A percentile compares a stretch with the other conserved stretches of the same genome.
phyloP scores from a whole-genome alignment of 352 stramenopile genomes.

The Phytophthora europaea region DNA sequence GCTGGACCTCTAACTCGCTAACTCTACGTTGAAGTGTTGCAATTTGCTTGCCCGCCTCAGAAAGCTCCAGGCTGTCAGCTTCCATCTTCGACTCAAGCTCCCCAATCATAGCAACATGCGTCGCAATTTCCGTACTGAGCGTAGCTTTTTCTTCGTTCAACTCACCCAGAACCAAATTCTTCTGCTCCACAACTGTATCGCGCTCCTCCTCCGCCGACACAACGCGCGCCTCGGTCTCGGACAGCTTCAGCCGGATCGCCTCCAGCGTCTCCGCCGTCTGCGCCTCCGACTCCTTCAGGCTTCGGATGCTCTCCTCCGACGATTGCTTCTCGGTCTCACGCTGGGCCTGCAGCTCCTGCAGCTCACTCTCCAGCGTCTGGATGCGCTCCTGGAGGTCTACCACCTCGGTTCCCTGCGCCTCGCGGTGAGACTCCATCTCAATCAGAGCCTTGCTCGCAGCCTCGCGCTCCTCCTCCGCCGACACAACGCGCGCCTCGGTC shows the following conservation, averaged over 20 bases:
- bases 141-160: conserved; percentile 11
- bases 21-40: conserved; percentile 29
- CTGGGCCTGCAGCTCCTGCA: conserved; percentile 12
- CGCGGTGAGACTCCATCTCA: conserved; percentile 14
- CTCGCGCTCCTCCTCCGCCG: conserved; percentile 18
- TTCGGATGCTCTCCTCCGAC: conserved; percentile 15
- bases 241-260: conserved; percentile 20
- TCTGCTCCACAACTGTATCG: not conserved
- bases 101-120: not conserved
- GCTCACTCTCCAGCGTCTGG: conserved; percentile 17
- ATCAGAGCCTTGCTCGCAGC: conserved; percentile 13
- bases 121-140: not conserved
- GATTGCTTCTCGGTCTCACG: conserved; percentile 12
- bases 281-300: conserved; percentile 10
- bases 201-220: conserved; percentile 21
- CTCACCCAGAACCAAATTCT: not conserved
- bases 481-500: conserved; percentile 13
- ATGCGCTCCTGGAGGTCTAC: conserved; percentile 21
- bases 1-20: conserved; percentile 22
- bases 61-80: conserved; percentile 7
- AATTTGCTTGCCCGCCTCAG: conserved; percentile 19
- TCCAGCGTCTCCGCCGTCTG: conserved; percentile 10
- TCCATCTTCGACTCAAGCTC: conserved; percentile 20
- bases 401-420: conserved; percentile 5
- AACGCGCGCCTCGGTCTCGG: conserved; percentile 11